Evolutionary conservation across 331 rosid genomes (phyloP).

Genomic region (Stylosanthes scabra): DNA sequence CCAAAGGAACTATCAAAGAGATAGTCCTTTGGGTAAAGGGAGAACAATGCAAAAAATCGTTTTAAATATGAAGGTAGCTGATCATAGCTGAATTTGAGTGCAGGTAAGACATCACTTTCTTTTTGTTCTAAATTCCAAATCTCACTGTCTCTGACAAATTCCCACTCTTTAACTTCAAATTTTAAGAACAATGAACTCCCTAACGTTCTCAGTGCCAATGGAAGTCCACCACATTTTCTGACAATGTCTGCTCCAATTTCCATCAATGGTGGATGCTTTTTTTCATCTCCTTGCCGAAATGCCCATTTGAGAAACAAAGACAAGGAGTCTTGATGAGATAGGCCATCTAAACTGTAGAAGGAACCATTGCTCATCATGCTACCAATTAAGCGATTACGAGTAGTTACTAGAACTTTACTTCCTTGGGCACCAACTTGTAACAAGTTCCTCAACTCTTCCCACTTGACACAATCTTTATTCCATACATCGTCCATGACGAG

Average conservation of each 20-base stretch:
- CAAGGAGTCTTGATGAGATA: background rate
- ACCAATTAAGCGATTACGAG: background rate
- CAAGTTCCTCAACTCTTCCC: background rate
- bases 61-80: slow-evolving; percentile 28
- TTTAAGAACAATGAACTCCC: slow-evolving; percentile 12
- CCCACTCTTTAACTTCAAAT: background rate
- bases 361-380: background rate
- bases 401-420: background rate
- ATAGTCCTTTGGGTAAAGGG: slow-evolving; percentile 3
- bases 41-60: slow-evolving; percentile 21
- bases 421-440: background rate
- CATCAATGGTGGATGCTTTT: background rate
- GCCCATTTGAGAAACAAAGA: slow-evolving; percentile 22
- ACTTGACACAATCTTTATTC: background rate
- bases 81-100: slow-evolving; percentile 30
- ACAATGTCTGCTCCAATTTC: slow-evolving; percentile 5
- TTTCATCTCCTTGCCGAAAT: slow-evolving; percentile 28
- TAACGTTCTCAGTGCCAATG: slow-evolving; percentile 29
- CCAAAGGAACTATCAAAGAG: rapidly evolving
- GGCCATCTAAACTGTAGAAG: background rate
- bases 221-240: slow-evolving; percentile 37
- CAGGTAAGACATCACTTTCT: slow-evolving; percentile 24
- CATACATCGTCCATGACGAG: background rate
- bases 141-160: slow-evolving; percentile 5
- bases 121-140: slow-evolving; percentile 31